Evolutionary conservation across 2,329 filamentous ascomycete genomes (phyloP).

Genomic region (Trichocomaceae sp.): DNA sequence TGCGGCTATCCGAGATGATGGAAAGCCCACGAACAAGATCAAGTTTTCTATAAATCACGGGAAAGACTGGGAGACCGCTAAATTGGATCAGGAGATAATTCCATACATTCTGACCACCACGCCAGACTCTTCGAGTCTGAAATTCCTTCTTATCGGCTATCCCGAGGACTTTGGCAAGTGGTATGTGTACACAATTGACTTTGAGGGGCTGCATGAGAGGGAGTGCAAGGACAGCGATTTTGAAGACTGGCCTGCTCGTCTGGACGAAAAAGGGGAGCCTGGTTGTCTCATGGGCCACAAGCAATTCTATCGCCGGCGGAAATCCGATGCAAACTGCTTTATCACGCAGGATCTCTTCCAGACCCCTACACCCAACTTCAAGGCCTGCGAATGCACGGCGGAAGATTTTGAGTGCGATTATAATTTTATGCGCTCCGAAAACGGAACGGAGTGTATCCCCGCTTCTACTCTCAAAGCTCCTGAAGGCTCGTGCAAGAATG

Average conservation of each 20-base stretch:
- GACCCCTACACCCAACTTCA: slow-evolving; percentile 62
- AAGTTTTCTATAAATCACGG: slow-evolving; percentile 88
- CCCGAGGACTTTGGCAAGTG: slow-evolving; percentile 47
- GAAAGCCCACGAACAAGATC: slow-evolving; percentile 49
- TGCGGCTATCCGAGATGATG: slow-evolving; percentile 68
- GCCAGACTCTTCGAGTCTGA: slow-evolving; percentile 84
- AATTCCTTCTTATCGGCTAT: slow-evolving; percentile 71
- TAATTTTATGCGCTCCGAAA: slow-evolving; percentile 67
- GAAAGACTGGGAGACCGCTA: slow-evolving; percentile 67
- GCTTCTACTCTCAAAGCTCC: slow-evolving; percentile 59
- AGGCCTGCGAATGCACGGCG: slow-evolving; percentile 73
- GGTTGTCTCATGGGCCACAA: slow-evolving; percentile 95
- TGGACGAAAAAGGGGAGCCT: slow-evolving; percentile 70
- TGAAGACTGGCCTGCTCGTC: slow-evolving; percentile 80
- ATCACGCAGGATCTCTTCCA: slow-evolving; percentile 72
- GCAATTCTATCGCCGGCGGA: slow-evolving; percentile 77
- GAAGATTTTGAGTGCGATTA: slow-evolving; percentile 94
- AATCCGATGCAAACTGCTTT: slow-evolving; percentile 83
- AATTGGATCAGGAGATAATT: slow-evolving; percentile 63
- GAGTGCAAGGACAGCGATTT: slow-evolving; percentile 68
- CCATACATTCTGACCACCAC: slow-evolving; percentile 77
- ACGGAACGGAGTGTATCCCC: slow-evolving; percentile 63
- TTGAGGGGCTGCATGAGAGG: slow-evolving; percentile 69
- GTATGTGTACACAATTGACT: slow-evolving; percentile 72
- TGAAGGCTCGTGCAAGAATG: slow-evolving; percentile 64